phyloP scores from a whole-genome alignment of 495 filamentous ascomycete genomes.

The Collariella sp. region DNA sequence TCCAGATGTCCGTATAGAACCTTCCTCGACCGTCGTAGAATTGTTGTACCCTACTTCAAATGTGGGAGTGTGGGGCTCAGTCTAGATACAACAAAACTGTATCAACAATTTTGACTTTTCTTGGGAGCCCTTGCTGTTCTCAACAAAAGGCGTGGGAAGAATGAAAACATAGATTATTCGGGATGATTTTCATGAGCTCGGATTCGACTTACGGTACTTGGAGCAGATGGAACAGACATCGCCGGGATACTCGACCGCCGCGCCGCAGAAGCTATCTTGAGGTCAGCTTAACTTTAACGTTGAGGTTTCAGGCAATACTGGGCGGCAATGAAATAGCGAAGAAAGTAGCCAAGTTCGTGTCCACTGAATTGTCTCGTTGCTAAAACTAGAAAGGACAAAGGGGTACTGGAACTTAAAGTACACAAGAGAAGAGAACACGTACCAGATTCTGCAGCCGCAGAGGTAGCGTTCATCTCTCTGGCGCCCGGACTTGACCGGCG shows the following conservation, averaged over 20 bases:
- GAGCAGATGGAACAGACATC: constrained; percentile 2
- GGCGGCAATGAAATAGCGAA: too few species aligned
- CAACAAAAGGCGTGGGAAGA: too few species aligned
- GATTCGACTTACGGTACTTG: not conserved
- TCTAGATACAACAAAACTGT: not conserved
- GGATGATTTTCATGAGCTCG: not conserved
- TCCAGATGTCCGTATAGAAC: too few species aligned
- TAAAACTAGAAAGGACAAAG: too few species aligned
- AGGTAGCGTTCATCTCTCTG: not conserved
- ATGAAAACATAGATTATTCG: too few species aligned
- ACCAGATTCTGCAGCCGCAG: constrained; percentile 8
- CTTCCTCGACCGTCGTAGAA: too few species aligned
- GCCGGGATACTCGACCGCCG: constrained; percentile 1
- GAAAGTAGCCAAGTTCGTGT: too few species aligned
- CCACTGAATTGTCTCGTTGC: too few species aligned
- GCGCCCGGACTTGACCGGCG: not conserved
- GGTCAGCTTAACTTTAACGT: too few species aligned
- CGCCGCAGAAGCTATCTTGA: not conserved
- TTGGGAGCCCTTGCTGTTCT: not conserved
- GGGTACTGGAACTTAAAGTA: not conserved
- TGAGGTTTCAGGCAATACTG: too few species aligned
- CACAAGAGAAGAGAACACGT: not conserved
- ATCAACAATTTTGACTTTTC: not conserved
- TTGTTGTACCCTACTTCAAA: constrained; percentile 3
- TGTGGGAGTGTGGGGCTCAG: constrained; percentile 10